phyloP scores from a whole-genome alignment of 2,329 filamentous ascomycete genomes.

The Colletotrichum sp. region DNA sequence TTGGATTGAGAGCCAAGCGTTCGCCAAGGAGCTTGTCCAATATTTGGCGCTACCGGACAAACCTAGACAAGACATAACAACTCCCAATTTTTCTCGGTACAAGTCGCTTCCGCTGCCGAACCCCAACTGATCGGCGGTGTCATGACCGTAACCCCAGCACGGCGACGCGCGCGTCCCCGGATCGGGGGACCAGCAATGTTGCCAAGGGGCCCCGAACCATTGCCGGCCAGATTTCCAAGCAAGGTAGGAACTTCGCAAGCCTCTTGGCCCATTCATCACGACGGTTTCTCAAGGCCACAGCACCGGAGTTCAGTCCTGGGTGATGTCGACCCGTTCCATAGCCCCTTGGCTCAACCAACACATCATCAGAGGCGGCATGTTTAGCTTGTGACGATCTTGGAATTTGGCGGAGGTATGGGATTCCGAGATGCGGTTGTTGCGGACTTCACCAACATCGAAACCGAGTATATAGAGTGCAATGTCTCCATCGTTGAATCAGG shows the following conservation, averaged over 20 bases:
- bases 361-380: not conserved
- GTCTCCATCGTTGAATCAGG: not conserved
- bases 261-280: constrained; percentile 14
- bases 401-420: not conserved
- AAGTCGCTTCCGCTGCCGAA: constrained; percentile 1
- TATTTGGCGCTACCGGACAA: not conserved
- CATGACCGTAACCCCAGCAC: not conserved
- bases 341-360: constrained; percentile 5
- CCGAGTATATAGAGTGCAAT: not conserved
- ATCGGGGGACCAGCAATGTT: not conserved
- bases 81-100: not conserved
- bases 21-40: constrained; percentile 3
- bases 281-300: not conserved
- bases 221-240: not conserved
- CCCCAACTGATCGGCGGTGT: not conserved
- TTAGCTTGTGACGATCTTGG: not conserved
- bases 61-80: not conserved
- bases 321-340: not conserved
- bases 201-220: not conserved
- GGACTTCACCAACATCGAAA: not conserved
- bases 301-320: not conserved
- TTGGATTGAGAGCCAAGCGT: not conserved
- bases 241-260: not conserved
- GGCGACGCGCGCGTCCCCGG: not conserved
- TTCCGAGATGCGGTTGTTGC: not conserved